Evolutionary conservation across 1,139 yeast genomes (phyloP).

Genomic region (Saccharomyces pastorianus): DNA sequence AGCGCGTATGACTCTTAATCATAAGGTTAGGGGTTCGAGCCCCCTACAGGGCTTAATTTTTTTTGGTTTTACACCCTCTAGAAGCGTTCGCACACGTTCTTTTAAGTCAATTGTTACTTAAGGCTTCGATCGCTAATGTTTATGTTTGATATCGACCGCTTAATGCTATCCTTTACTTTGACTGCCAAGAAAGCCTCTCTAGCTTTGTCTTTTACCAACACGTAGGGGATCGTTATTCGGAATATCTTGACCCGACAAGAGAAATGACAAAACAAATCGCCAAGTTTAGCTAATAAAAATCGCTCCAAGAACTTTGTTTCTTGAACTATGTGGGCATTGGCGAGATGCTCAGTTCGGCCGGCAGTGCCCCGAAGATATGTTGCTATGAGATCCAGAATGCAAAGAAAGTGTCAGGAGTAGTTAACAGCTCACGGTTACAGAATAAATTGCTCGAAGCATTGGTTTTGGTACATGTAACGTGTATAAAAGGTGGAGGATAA

Average conservation of each 20-base stretch:
- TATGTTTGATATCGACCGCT: background rate
- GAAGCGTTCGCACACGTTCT: background rate
- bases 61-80: background rate
- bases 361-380: background rate
- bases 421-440: background rate
- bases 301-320: background rate
- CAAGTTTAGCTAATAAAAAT: background rate
- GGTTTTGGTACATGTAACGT: background rate
- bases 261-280: background rate
- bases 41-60: conserved; percentile 37
- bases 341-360: background rate
- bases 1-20: conserved; percentile 42
- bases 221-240: background rate
- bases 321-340: background rate
- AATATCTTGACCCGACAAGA: background rate
- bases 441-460: background rate
- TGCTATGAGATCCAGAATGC: background rate
- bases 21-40: conserved; percentile 41
- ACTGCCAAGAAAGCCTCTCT: background rate
- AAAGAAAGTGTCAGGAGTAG: background rate
- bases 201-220: background rate
- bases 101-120: background rate
- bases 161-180: background rate
- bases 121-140: background rate
- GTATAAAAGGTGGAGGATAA: background rate